These are phyloP conservation scores for Mrakia blollopis DNA, from an alignment of 768 basidiomycete species.

Conservation along the genomic window DNA sequence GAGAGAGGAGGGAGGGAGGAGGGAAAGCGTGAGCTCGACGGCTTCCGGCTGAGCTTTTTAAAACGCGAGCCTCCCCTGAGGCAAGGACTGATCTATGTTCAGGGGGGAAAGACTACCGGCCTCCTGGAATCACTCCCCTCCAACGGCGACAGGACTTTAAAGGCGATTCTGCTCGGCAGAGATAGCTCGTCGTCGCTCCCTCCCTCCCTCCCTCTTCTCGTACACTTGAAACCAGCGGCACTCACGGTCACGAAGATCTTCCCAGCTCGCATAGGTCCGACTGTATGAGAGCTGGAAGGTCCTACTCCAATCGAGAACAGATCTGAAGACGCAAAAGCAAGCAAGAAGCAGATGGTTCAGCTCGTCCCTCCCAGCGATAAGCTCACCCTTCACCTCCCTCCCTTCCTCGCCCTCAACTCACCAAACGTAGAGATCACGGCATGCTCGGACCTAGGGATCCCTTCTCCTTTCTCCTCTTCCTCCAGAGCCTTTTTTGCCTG, in stretches of 20 bases:
- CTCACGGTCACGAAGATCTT: slow-evolving; percentile 30
- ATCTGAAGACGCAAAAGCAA: slow-evolving; percentile 41
- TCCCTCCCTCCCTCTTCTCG: slow-evolving; percentile 40
- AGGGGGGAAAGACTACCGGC: too few relatives aligned
- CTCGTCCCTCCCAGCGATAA: neutral
- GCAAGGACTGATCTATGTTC: too few relatives aligned
- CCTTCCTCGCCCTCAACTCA: neutral
- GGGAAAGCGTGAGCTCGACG: slow-evolving; percentile 52
- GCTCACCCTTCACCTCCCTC: neutral
- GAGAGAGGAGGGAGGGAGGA: slow-evolving; percentile 41
- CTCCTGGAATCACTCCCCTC: too few relatives aligned
- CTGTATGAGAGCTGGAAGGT: slow-evolving; percentile 60
- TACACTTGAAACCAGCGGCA: neutral
- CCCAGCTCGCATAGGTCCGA: slow-evolving; percentile 65
- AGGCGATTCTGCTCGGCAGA: too few relatives aligned
- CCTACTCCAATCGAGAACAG: slow-evolving; percentile 74
- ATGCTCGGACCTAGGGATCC: slow-evolving; percentile 30
- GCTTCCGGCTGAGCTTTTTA: neutral
- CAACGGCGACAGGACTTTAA: too few relatives aligned
- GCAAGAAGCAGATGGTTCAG: neutral
- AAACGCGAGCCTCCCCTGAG: too few relatives aligned
- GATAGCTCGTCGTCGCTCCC: slow-evolving; percentile 55
- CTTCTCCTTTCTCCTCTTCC: neutral
- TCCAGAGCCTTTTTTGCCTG: neutral
- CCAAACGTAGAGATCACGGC: slow-evolving; percentile 88